Conservation (phyloP, 148 eudicot genomes). For the Rhododendron vialii region DNA sequence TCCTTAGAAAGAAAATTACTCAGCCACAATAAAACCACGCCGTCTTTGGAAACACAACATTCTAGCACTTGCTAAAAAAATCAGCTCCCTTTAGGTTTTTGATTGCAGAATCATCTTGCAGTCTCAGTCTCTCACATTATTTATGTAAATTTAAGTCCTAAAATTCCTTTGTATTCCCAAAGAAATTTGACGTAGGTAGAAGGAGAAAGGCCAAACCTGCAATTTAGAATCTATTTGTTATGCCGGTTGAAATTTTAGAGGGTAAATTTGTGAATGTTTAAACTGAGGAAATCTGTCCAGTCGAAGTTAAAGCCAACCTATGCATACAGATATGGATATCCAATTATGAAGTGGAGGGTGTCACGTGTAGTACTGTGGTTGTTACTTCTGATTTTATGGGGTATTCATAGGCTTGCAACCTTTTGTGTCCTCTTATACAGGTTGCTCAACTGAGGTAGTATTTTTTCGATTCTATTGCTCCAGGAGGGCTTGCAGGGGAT, state of each 20-base stretch:
- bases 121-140: background rate
- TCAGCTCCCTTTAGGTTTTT: background rate
- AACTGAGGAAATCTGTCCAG: background rate
- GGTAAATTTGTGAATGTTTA: background rate
- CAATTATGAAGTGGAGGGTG: background rate
- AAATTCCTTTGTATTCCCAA: background rate
- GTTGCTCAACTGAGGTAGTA: conserved; percentile 78
- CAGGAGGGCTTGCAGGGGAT: too few relatives aligned
- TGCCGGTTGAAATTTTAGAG: too few relatives aligned
- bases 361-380: background rate
- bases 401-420: background rate
- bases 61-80: background rate
- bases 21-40: background rate
- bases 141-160: background rate
- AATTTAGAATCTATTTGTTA: too few relatives aligned
- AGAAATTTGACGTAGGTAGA: too few relatives aligned
- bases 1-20: background rate
- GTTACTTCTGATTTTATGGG: too few relatives aligned
- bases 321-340: background rate
- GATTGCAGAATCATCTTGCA: background rate
- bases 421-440: conserved; percentile 26
- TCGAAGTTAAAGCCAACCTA: background rate
- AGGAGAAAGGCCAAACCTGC: too few relatives aligned
- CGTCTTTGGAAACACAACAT: background rate
- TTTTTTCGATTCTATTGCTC: too few relatives aligned